Base-by-base conservation (phyloP, 768 basidiomycete genomes). In the Mycena olivaceomarginata region DNA sequence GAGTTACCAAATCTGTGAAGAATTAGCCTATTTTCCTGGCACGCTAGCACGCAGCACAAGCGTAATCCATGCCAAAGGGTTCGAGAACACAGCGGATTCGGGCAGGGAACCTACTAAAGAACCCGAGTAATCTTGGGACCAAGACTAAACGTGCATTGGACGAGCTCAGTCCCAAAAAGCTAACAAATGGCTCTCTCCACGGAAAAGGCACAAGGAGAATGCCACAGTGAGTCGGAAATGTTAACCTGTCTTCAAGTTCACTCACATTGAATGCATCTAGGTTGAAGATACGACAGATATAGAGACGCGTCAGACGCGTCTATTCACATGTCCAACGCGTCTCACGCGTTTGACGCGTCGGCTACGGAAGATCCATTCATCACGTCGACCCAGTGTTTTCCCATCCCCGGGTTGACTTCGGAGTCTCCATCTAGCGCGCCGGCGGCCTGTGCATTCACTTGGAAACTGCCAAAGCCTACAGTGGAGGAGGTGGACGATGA, bases 381-480 rank as follows among this genome's bases (percentile, higher is more conserved):
- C 31, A 25, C 31, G 18, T 68, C 53, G 18, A 64, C 22, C 15
- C 63, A 64, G 11, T 41, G 41, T 37, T 67, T 67, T 39, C 40
- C 16, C 31, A 45, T 67, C 39, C 37, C 39, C n/a, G 66, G 66
- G 37, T 67, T 31, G 18, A n/a, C 8, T 4, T 31, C 31, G 31
- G 57, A 67, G 66, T 51, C 46, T 15, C 67, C 69, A 31, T 40
- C 59, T 48, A 22, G 20, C 48, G 69, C 69, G n/a, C 69, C 57
- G 31, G 69, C 41, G 40, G 41, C 69, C 9, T 25, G 59, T 70
- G 31, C 25, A 60, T 70, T 70, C 45, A 48, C 48, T 16, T 70
- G 69, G 69, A 70, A 70, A 16, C 60, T 62, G 11, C 69, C 69
- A 12, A 70, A 70, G 69, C 43, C 60, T 2, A 41, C 59, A 12